Base-by-base conservation (phyloP, 2,329 filamentous ascomycete genomes). In the Aotearoamyces nothofagi region DNA sequence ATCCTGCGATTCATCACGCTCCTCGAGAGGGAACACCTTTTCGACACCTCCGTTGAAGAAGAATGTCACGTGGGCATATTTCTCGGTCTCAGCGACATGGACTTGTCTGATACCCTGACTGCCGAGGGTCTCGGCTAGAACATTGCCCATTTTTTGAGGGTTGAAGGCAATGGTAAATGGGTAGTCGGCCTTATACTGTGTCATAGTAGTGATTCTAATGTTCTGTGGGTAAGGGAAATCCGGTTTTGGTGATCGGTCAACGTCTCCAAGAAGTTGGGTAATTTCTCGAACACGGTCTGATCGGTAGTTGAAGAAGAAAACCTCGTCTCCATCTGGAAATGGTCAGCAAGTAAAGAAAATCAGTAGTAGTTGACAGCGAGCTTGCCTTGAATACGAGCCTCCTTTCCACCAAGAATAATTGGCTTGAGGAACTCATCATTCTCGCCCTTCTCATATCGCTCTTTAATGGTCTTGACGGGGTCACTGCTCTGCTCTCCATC, bases 301-400 rank as follows among this genome's bases (percentile, higher is more conserved):
- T 49, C 90, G 83, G 69, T 98, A 98, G 74, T 98, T 98, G 80
- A 98, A 98, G 73, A 96, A 96, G 71, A 96, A 96, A 47, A 96
- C 69, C 30, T 83, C 87, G 52, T 98, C 90, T 42, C 79, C 68
- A 50, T 96, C 84, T 84, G 39, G 14, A 19, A 30, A 26, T 15
- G 4, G 13, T 25, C 12, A 25, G 23, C 16, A 20, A 16, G 13
- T 6, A 23, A 16, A 7, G n/a, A 11, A 13, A 10, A 27, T 14
- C 14, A 17, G 22, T 6, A 9, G 15, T 16, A 7, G 9, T n/a
- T 14, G 15, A 17, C n/a, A 20, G 22, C 32, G 14, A 15, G 11
- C 60, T 43, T 57, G 80, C 78, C 79, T 63, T 93, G 74, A 51
- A 98, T 76, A 45, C 90, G 78, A 37, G 68, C 66, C 49, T 92